A percentile compares a stretch with the other conserved stretches of the same genome.
Conservation (phyloP, 2,329 filamentous ascomycete species). For the Ceratocystis destructans region DNA sequence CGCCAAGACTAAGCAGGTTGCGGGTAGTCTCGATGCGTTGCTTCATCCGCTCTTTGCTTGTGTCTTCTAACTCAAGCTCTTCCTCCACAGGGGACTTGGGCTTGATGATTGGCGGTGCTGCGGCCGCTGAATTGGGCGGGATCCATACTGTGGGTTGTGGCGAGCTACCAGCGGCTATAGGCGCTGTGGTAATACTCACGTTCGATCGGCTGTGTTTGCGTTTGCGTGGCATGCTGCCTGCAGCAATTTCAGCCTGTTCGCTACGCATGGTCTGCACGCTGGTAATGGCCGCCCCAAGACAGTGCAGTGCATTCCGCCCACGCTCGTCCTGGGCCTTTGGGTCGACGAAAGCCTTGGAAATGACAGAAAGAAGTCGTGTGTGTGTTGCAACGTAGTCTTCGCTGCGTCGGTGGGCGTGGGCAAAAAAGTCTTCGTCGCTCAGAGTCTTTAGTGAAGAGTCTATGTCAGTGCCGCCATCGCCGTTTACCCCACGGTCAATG, state of each 20-base stretch:
- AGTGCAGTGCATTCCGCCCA: constrained; percentile 45
- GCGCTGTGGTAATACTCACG: constrained; percentile 11
- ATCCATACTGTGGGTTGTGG: constrained; percentile 17
- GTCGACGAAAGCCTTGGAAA: constrained; percentile 19
- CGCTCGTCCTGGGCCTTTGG: constrained; percentile 27
- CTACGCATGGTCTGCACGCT: constrained; percentile 25
- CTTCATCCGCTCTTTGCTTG: constrained; percentile 22
- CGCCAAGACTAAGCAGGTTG: constrained; percentile 27
- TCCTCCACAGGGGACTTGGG: constrained; percentile 21
- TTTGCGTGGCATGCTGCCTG: constrained; percentile 23
- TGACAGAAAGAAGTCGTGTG: constrained; percentile 20
- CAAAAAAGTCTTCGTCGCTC: constrained; percentile 15
- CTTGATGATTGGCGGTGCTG: not conserved
- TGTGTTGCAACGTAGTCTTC: constrained; percentile 19
- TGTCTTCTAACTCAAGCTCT: constrained; percentile 14
- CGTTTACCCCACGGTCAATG: not conserved
- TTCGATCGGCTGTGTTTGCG: constrained; percentile 28
- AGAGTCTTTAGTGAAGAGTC: not conserved
- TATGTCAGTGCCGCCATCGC: not conserved
- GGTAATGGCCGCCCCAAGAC: constrained; percentile 41
- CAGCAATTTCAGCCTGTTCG: constrained; percentile 7
- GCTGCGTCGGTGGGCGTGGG: constrained; percentile 7
- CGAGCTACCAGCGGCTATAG: not conserved
- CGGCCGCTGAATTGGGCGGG: constrained; percentile 23
- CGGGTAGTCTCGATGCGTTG: constrained; percentile 23